Evolutionary conservation across 306 rosid species (phyloP), one percentile per base, ranked within the genome.

Genomic region (Lathyrus oleraceus): DNA sequence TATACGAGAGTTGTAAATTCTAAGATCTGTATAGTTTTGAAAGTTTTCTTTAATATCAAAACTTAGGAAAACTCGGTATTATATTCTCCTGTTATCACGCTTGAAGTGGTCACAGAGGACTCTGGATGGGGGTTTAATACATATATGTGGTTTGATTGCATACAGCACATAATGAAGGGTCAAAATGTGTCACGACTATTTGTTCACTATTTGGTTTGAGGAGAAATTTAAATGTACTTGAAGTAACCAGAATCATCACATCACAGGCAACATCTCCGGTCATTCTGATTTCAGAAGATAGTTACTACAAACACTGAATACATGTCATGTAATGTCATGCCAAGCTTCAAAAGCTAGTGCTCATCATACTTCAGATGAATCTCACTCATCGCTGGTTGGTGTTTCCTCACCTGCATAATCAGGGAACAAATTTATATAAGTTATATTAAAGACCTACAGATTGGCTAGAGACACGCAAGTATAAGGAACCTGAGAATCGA

Each of bases 341-440:
- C 25, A 27, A 45, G 17, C 48, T 57, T 56, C 56, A 49, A 63
- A 77, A 67, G 74, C 84, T 76, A 81, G 39, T 43, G 68, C 75
- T 90, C 92, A 76, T 90, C 92, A 72, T 90, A 94, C 68, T 81
- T 87, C 58, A 88, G 78, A 68, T 75, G 73, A 59, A 88, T 84
- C 67, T 84, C 89, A 60, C 76, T 70, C 86, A 85, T 73, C 42
- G 27, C 58, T 15, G 97, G 97, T 63, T 84, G 90, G 68, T 87
- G 96, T 75, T 85, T 94, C 85, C 96, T 83, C 61, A 90, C 92
- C 98, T 88, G 88, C 78, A 81, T 17, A 69, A 69, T 53, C 28
- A 58, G 68, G 78, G 70, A 67, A 35, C 71, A 65, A 14, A 2
- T 19, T 57, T 70, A 23, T 60, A 38, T 70, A 14, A 30, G 53